Evolutionary conservation across 257 asterid genomes (phyloP), one percentile per base, ranked within the genome.

Genomic region (Euphrasia confusa): DNA sequence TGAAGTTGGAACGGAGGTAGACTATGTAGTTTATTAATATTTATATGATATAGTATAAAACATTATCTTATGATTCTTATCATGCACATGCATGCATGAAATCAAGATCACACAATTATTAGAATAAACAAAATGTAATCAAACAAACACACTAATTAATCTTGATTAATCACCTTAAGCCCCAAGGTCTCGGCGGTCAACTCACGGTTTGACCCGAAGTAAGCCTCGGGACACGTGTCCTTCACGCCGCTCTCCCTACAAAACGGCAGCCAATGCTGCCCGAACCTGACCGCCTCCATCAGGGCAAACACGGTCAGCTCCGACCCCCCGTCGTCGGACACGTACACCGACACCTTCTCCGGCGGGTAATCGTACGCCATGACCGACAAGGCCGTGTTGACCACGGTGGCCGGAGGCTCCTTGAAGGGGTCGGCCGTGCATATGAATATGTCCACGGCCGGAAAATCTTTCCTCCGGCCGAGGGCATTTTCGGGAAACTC

Each of bases 381-480:
- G 6, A 84, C 91, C 3, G 96, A 88, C 58, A 84, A 54, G 49
- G 94, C 96, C 24, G 94, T 88, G 75, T 84, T 83, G 0, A 78
- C 83, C 3, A 84, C 96, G 57, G 67, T 63, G 8, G 78, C 17
- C 0, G 94, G 94, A 17, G 90, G 94, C 75, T 88, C 91, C 57
- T 83, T 88, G 60, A 54, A 72, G 7, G 96, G 96, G 53, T 88
- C 94, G 49, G 94, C 96, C 57, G 91, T 88, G 77, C 96, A 88
- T 44, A 87, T 81, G 66, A 88, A 84, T 61, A 88, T 69, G 62
- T 88, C 91, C 59, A 88, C 0, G 9, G 73, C 77, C 49, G 96
- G 89, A 33, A 79, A 81, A 33, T 79, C 79, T 40, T 58, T 50
- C 61, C 71, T 50, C 61, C 71, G 58, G 57, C 54, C 64, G 56